Conservation (phyloP, 495 filamentous ascomycete species). For the Sordaria brevicollis region DNA sequence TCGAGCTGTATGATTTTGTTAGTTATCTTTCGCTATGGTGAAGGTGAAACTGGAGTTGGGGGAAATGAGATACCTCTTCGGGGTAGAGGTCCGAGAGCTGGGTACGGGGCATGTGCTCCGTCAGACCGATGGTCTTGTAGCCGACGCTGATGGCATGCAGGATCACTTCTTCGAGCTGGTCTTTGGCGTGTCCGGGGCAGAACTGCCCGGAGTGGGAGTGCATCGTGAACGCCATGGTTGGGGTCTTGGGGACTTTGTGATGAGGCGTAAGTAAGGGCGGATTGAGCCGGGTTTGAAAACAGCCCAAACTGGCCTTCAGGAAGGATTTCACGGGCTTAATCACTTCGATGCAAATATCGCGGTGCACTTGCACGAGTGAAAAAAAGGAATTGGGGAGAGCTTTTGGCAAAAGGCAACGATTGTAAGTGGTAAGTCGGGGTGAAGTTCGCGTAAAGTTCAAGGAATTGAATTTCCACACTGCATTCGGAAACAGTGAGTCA, state of each 20-base stretch:
- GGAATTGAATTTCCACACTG: not conserved
- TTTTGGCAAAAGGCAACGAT: not conserved
- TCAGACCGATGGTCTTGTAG: conserved; percentile 76
- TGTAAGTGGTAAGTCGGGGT: not conserved
- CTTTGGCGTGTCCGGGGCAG: conserved; percentile 78
- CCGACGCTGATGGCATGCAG: conserved; percentile 64
- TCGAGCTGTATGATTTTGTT: conserved; percentile 20
- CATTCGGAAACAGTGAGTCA: not conserved
- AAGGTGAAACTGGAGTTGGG: conserved; percentile 5
- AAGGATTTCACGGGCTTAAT: not conserved
- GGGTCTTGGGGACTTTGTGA: not conserved
- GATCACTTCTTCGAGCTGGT: conserved; percentile 76
- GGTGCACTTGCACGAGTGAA: not conserved
- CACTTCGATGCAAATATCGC: not conserved
- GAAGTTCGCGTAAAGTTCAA: not conserved
- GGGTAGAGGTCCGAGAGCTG: conserved; percentile 72
- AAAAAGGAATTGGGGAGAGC: not conserved
- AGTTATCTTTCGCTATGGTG: conserved; percentile 9
- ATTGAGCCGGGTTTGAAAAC: not conserved
- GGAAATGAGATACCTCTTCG: conserved; percentile 55
- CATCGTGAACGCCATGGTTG: conserved; percentile 87
- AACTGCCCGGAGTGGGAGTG: conserved; percentile 98
- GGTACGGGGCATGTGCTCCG: conserved; percentile 92
- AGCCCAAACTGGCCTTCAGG: not conserved
- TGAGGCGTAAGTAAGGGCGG: not conserved